A percentile compares a stretch with the other conserved stretches of the same genome.
These are phyloP conservation scores for Taphrina flavorubra DNA, from an alignment of 1,139 yeast species.

Conservation along the genomic window DNA sequence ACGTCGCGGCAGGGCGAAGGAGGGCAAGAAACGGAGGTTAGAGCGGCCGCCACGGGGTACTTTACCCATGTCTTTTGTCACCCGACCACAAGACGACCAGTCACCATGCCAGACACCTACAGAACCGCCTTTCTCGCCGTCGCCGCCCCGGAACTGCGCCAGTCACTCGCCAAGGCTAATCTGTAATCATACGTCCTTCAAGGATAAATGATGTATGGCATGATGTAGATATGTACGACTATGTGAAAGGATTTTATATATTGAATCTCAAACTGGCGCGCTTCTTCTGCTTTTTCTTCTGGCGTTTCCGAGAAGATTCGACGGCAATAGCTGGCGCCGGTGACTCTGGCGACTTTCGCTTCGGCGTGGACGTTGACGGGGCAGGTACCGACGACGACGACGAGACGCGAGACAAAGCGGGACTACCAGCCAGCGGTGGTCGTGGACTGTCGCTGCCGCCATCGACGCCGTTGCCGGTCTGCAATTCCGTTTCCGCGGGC, in stretches of 20 bases:
- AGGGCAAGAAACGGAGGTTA: too few relatives aligned
- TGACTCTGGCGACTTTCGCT: too few relatives aligned
- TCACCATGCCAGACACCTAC: slow-evolving; percentile 1
- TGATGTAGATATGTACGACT: too few relatives aligned
- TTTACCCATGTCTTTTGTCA: slow-evolving; percentile 38
- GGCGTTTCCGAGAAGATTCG: too few relatives aligned
- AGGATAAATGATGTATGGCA: too few relatives aligned
- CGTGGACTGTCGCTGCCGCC: background rate
- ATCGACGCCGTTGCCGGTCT: background rate
- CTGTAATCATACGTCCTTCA: too few relatives aligned
- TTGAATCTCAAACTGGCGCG: background rate
- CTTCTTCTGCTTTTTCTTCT: background rate
- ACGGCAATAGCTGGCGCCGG: too few relatives aligned
- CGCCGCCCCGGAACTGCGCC: background rate
- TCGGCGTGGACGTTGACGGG: too few relatives aligned
- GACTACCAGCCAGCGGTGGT: background rate
- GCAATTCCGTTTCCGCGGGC: background rate
- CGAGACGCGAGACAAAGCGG: background rate
- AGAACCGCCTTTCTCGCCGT: slow-evolving; percentile 17
- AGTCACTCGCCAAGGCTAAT: background rate
- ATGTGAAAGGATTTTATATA: background rate
- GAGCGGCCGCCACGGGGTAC: slow-evolving; percentile 30
- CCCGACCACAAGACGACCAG: slow-evolving; percentile 39
- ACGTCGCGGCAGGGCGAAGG: too few relatives aligned
- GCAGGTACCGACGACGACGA: too few relatives aligned